phyloP scores from a whole-genome alignment of 139 green algal species.

The Coelastrella sp. region DNA sequence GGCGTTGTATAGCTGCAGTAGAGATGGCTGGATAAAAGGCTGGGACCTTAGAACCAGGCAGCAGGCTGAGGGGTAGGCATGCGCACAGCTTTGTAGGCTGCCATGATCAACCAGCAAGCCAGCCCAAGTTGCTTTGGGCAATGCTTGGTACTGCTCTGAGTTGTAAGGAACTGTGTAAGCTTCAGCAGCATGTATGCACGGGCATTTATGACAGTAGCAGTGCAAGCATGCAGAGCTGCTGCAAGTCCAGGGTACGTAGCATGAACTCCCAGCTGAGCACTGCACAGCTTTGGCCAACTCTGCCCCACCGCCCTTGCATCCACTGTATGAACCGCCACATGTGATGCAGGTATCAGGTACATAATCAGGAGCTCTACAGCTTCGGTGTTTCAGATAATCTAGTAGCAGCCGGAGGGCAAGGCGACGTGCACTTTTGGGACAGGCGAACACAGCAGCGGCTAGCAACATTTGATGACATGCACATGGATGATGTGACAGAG shows the following conservation, averaged over 20 bases:
- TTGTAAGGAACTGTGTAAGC: neutral
- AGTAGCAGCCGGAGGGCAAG: conserved; percentile 74
- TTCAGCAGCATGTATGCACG: neutral
- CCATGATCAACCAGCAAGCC: neutral
- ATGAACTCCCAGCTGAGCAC: no score
- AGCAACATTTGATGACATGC: conserved; percentile 78
- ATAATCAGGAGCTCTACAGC: conserved; percentile 63
- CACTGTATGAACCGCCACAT: no score
- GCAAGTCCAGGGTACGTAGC: no score
- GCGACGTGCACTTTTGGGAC: conserved; percentile 88
- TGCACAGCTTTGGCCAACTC: no score
- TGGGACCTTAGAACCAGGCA: conserved; percentile 75
- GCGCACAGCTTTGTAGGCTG: no score
- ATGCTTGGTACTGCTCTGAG: neutral
- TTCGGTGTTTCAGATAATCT: conserved; percentile 60
- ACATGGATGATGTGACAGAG: conserved; percentile 83
- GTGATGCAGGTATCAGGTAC: conserved; percentile 50
- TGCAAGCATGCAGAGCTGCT: neutral
- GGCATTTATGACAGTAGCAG: conserved; percentile 8
- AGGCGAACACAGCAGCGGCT: conserved; percentile 58
- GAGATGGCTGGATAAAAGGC: conserved; percentile 71
- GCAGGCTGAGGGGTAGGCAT: conserved; percentile 53
- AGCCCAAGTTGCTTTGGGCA: neutral
- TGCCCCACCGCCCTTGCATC: no score
- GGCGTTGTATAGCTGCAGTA: conserved; percentile 67